Percentiles rank a stretch among this genome's conserved stretches.
phyloP scores from a whole-genome alignment of 2,329 filamentous ascomycete genomes.

The Colletotrichum zoysiae region DNA sequence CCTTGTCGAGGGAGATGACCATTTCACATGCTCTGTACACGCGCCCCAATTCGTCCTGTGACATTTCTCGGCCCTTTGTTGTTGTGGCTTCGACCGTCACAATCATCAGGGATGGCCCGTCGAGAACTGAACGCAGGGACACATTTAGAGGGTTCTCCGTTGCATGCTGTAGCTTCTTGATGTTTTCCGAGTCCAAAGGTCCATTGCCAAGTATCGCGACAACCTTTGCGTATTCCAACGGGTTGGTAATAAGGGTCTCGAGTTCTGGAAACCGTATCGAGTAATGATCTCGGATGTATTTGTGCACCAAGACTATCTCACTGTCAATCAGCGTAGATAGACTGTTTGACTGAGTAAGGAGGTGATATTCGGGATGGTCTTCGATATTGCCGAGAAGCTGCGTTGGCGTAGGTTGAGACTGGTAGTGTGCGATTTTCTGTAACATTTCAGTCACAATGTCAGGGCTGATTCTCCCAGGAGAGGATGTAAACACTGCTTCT shows the following conservation, averaged over 20 bases:
- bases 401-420: slow-evolving; percentile 75
- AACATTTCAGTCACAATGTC: slow-evolving; percentile 67
- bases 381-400: slow-evolving; percentile 85
- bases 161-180: slow-evolving; percentile 82
- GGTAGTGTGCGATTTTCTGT: slow-evolving; percentile 85
- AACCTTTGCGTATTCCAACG: slow-evolving; percentile 94
- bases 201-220: slow-evolving; percentile 94
- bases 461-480: slow-evolving; percentile 72
- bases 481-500: slow-evolving; percentile 73
- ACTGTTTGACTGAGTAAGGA: slow-evolving; percentile 89
- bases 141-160: slow-evolving; percentile 82
- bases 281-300: slow-evolving; percentile 96
- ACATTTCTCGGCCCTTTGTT: slow-evolving; percentile 84
- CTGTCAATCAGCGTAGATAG: slow-evolving; percentile 93
- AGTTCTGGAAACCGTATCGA: slow-evolving; percentile 93
- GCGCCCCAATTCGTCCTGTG: slow-evolving; percentile 77
- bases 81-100: slow-evolving; percentile 95
- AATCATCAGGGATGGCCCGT: slow-evolving; percentile 93
- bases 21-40: slow-evolving; percentile 87
- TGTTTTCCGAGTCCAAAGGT: slow-evolving; percentile 83
- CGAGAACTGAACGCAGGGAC: slow-evolving; percentile 83
- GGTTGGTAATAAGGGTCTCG: slow-evolving; percentile 89
- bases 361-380: slow-evolving; percentile 91
- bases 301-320: slow-evolving; percentile 93
- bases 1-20: slow-evolving; percentile 86